Evolutionary conservation across 768 basidiomycete species (phyloP), one percentile per base, ranked within the genome.

Genomic region (Naganishia friedmannii): DNA sequence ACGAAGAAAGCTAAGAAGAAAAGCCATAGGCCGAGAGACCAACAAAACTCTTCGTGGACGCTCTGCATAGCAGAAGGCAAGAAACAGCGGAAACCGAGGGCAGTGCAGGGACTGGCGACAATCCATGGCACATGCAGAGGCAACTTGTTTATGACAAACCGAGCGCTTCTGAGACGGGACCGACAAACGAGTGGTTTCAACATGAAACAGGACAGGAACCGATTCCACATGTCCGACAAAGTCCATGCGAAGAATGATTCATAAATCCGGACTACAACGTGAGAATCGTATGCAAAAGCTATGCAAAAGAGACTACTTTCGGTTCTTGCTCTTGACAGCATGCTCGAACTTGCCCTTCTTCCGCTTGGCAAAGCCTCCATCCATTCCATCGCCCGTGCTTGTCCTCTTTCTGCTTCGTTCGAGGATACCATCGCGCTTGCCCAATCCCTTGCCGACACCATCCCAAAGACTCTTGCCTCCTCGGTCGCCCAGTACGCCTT

Each of bases 401-500:
- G 63, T 67, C 37, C 72, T 48, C 65, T 73, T 73, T n/a, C 72
- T 45, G 67, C 72, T 73, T 26, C 69, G 60, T 51, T 74, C 74
- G 17, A 71, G 67, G 56, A 70, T 37, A 29, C 60, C 67, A 58
- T 71, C 73, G 21, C 73, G 55, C 46, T 58, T 71, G 5, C 74
- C 78, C 34, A 79, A 45, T 19, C 70, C 69, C 39, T 71, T 72
- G 0, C 73, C 70, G 4, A 81, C 77, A 26, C 73, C 72, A 13
- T 81, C 80, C 80, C 80, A 81, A 32, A 79, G 69, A 26, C 77
- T 74, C 63, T 74, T 78, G 12, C 69, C 60, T 28, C 77, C 72
- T 56, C 80, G 68, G n/a, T 77, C 76, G 55, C 77, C 77, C 53
- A 79, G 60, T 21, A 81, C 80, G 70, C 80, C 80, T 69, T 81